Evolutionary conservation across 345 rosid genomes (phyloP), one percentile per base, ranked within the genome.

Genomic region (Eucalyptus erythrocorys): DNA sequence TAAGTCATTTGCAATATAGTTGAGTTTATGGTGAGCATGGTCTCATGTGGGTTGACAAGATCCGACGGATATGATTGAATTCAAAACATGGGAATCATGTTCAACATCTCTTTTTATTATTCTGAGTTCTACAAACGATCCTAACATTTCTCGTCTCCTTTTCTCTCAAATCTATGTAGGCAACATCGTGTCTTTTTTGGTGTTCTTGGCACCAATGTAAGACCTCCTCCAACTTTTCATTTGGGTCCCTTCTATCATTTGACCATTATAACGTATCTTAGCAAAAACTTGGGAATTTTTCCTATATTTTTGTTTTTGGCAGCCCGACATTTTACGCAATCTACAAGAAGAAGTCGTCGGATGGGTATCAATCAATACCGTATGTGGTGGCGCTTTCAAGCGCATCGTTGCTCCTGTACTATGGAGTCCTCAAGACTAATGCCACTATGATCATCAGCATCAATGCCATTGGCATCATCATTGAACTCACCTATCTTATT

Each of bases 161-260:
- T 64, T 64, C 37, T n/a, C 10, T 64, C 7, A 30, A 64, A 64
- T 32, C 40, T 68, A n/a, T 86, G 37, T 89, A 95, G 98, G 98
- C 87, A 96, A 96, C 92, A 93, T 96, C 47, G 89, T 94, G 30
- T 93, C 96, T 26, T 92, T 94, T 87, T 50, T 95, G 89, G 94
- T 95, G 86, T 94, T 93, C 93, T 93, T 97, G 91, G 92, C 99
- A 5, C 98, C 99, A 47, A 84, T 95, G 98, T 96, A 92, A 95
- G 97, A 37, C 42, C 42, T 40, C 47, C 37, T 32, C 21, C 10
- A 22, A 7, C 82, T 53, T 49, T 51, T 64, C 9, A 49, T 86
- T 50, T 17, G 3, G 7, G 6, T 48, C 32, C 55, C 86, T 49
- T 21, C 19, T n/a, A n/a, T 64, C 21, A 64, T n/a, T 1, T 64